Percentiles rank a stretch among this genome's conserved stretches.
phyloP scores from a whole-genome alignment of 805 yeast genomes.

The Candida ficus region DNA sequence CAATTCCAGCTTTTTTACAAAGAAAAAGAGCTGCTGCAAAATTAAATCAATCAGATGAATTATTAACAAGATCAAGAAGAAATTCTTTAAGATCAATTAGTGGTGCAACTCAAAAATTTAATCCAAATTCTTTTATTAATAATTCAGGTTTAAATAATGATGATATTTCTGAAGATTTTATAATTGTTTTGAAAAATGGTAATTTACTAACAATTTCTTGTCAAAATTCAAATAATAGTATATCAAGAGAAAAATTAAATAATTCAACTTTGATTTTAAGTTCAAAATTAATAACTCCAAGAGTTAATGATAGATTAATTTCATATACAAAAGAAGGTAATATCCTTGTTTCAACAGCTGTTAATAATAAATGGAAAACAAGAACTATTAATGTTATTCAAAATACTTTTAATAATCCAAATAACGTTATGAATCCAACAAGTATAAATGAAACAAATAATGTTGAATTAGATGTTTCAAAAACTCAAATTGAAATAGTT shows the following conservation, averaged over 20 bases:
- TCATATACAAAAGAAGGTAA: slow-evolving; percentile 45
- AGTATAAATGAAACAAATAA: background rate
- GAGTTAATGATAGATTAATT: slow-evolving; percentile 69
- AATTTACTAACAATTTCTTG: slow-evolving; percentile 44
- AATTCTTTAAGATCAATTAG: slow-evolving; percentile 25
- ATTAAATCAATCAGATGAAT: slow-evolving; percentile 7
- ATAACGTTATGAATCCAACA: background rate
- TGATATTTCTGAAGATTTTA: slow-evolving; percentile 33
- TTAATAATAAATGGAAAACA: slow-evolving; percentile 61
- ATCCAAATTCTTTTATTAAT: slow-evolving; percentile 21
- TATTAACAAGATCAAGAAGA: slow-evolving; percentile 29
- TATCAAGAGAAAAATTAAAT: slow-evolving; percentile 31
- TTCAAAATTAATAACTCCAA: slow-evolving; percentile 57
- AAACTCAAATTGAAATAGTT: slow-evolving; percentile 40
- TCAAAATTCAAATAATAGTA: slow-evolving; percentile 34
- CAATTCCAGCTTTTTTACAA: slow-evolving; percentile 39
- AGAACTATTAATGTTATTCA: slow-evolving; percentile 44
- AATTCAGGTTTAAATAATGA: slow-evolving; percentile 18
- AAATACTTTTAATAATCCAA: slow-evolving; percentile 27
- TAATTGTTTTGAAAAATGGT: slow-evolving; percentile 50
- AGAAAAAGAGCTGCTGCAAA: slow-evolving; percentile 25
- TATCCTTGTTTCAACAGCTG: slow-evolving; percentile 53
- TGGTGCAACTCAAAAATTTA: slow-evolving; percentile 23
- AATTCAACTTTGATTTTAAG: slow-evolving; percentile 41
- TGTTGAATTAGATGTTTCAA: background rate